Base-by-base conservation (phyloP, 2,329 filamentous ascomycete species). In the Trichoderma cornu-damae region DNA sequence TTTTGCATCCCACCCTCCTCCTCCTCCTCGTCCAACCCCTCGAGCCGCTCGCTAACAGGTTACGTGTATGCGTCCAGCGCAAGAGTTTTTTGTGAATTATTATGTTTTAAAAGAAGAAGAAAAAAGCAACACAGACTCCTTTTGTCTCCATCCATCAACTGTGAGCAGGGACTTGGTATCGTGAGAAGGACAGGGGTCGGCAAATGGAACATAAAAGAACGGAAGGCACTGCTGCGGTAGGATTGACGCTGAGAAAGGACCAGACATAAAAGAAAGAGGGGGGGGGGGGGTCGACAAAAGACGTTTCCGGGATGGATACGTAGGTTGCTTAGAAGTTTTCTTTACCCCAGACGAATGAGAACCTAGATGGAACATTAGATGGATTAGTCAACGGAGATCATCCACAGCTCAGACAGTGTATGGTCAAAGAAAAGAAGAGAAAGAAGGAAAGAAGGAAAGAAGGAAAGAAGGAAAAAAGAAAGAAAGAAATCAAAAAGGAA, bases 281-380 rank as follows among this genome's bases (percentile, higher is more conserved):
- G 18, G n/a, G n/a, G 24, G 28, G 30, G 28, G 26, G 24, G 30
- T 44, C n/a, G 38, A 22, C 37, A 43, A 52, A 24, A 16, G 30
- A 32, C 6, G 12, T 26, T 22, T 14, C 16, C 8, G 14, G 16
- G 12, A 18, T 4, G 6, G 18, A 11, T 30, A 30, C 24, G 26
- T 42, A 34, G 18, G 28, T 42, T 22, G 11, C 24, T 56, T 81
- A 85, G 67, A 86, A 87, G 69, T 86, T 87, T 73, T 87, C 84
- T 69, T 87, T 87, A 66, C 83, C 83, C 83, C 83, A 87, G 47
- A 85, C 81, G 64, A 83, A 87, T 47, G 79, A 82, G 70, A 86
- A 87, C 35, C 82, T 82, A 57, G 1, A 30, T 4, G 9, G 11
- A 4, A 26, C n/a, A n/a, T n/a, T n/a, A 6, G 2, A 12, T 18